These are phyloP conservation scores for Diaporthe sp. DNA, from an alignment of 2,329 filamentous ascomycete genomes.

Conservation along the genomic window DNA sequence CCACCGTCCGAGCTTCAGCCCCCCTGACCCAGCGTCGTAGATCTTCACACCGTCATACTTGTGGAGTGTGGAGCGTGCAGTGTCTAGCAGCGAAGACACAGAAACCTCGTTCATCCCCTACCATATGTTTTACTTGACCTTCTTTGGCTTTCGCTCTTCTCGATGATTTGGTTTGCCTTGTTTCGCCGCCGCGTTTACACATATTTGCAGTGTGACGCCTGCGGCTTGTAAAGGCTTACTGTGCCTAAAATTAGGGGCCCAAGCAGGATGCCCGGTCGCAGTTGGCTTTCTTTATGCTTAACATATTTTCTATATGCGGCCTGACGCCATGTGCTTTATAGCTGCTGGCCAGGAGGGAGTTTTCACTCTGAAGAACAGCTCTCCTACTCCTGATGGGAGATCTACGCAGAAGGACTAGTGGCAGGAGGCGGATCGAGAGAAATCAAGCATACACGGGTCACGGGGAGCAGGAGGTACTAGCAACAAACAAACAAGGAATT, in stretches of 20 bases:
- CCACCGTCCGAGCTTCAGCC: slow-evolving; percentile 3
- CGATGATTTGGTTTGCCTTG: neutral
- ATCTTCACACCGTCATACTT: neutral
- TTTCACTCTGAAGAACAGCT: neutral
- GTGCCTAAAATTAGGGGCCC: too few relatives aligned
- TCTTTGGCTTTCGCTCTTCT: too few relatives aligned
- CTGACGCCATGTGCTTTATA: too few relatives aligned
- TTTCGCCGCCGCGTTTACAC: neutral
- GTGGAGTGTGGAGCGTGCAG: neutral
- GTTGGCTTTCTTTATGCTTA: neutral
- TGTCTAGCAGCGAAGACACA: neutral
- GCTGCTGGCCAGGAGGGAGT: neutral
- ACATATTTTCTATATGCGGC: neutral
- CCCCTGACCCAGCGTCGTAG: neutral
- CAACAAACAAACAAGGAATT: neutral
- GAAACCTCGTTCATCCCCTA: neutral
- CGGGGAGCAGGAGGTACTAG: neutral
- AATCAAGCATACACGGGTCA: neutral
- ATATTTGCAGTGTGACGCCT: neutral
- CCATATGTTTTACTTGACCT: too few relatives aligned
- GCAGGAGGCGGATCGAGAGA: neutral
- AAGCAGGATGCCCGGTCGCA: neutral
- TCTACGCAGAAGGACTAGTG: neutral
- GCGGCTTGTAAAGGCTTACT: neutral
- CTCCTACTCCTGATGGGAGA: neutral